These are phyloP conservation scores for Nakazawaea anatomiae DNA, from an alignment of 805 yeast genomes.

Conservation along the genomic window DNA sequence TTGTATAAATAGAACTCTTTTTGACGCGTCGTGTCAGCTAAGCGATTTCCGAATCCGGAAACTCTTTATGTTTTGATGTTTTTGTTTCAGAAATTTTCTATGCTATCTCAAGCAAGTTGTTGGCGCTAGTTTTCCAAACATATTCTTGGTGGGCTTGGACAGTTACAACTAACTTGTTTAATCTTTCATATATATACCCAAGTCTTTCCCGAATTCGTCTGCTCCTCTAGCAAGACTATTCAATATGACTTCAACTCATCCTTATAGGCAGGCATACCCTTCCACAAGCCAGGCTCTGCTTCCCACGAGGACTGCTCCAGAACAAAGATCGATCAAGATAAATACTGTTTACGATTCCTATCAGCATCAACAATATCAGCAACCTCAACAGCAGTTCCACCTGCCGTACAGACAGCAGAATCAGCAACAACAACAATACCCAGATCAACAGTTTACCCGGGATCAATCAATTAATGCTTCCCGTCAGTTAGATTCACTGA, in stretches of 20 bases:
- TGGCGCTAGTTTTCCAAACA: too few species aligned
- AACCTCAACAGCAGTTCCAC: conserved; percentile 4
- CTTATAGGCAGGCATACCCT: conserved; percentile 7
- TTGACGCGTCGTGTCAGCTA: conserved; percentile 11
- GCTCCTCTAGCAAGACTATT: neutral
- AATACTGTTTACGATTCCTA: neutral
- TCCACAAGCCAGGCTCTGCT: neutral
- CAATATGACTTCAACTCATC: conserved; percentile 8
- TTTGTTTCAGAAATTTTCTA: too few species aligned
- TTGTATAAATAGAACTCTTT: too few species aligned
- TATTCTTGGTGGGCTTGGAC: neutral
- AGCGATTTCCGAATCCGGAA: neutral
- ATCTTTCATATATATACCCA: too few species aligned
- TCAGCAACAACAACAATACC: neutral
- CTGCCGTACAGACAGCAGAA: neutral
- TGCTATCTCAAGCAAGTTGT: too few species aligned
- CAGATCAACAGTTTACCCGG: neutral
- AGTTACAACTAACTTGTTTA: neutral
- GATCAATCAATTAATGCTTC: neutral
- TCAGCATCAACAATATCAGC: conserved; percentile 1
- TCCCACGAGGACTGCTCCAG: neutral
- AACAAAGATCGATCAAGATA: neutral
- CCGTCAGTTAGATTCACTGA: neutral
- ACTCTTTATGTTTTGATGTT: neutral
- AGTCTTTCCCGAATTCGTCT: too few species aligned